Evolutionary conservation across 2,329 filamentous ascomycete species (phyloP).

Genomic region (Fusarium albidum): DNA sequence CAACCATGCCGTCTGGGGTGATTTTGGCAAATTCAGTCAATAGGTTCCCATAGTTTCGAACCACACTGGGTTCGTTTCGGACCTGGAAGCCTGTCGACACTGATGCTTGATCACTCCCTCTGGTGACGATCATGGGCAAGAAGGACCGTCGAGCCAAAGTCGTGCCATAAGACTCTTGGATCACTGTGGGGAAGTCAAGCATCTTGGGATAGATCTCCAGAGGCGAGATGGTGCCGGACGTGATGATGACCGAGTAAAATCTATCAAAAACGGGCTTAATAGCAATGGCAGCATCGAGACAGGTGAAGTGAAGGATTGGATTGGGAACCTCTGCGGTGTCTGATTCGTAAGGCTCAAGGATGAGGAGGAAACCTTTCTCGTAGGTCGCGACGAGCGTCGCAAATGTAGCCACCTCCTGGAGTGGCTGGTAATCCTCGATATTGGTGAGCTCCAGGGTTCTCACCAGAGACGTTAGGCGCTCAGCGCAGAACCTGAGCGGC

Average conservation of each 20-base stretch:
- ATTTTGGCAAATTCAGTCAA: conserved; percentile 95
- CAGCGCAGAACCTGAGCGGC: conserved; percentile 91
- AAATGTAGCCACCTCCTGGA: conserved; percentile 98
- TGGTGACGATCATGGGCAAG: conserved; percentile 95
- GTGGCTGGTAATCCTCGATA: conserved; percentile 95
- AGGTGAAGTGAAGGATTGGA: conserved; percentile 96
- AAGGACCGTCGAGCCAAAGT: conserved; percentile 95
- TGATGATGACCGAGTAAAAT: conserved; percentile 98
- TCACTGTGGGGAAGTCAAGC: conserved; percentile 90
- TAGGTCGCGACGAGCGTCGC: conserved; percentile 96
- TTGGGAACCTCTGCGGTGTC: conserved; percentile 96
- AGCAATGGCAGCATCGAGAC: conserved; percentile 94
- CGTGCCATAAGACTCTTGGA: conserved; percentile 98
- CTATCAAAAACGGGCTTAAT: conserved; percentile 98
- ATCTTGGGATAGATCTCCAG: conserved; percentile 99
- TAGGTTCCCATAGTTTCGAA: conserved; percentile 93
- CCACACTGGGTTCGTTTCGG: conserved; percentile 94
- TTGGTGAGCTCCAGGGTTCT: conserved; percentile 95
- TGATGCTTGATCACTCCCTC: conserved; percentile 91
- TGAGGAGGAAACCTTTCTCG: conserved; percentile 93
- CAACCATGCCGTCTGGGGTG: conserved; percentile 96
- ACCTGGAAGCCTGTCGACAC: conserved; percentile 96
- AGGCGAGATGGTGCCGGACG: conserved; percentile 95
- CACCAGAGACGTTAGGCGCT: conserved; percentile 92
- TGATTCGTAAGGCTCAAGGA: conserved; percentile 96